Base-by-base conservation (phyloP, 2,329 filamentous ascomycete species). In the Claviceps paspali region DNA sequence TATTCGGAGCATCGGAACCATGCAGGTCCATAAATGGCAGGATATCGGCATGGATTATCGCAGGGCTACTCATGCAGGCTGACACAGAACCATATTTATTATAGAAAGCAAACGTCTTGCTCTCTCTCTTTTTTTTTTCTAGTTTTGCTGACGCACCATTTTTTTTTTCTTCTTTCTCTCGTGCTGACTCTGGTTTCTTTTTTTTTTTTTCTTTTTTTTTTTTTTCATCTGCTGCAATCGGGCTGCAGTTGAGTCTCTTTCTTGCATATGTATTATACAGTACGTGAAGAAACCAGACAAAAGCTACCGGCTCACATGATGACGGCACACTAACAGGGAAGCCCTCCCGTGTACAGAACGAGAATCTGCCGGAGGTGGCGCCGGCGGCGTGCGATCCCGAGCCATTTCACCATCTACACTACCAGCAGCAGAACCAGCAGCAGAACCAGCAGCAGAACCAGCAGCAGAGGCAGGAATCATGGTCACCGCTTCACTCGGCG, bases 301-400 rank as follows among this genome's bases (percentile, higher is more conserved):
- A 6, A 18, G n/a, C n/a, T n/a, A n/a, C n/a, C n/a, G n/a, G n/a
- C n/a, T n/a, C n/a, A n/a, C n/a, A n/a, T n/a, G n/a, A n/a, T n/a
- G n/a, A n/a, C n/a, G n/a, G n/a, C n/a, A n/a, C 14, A 23, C 26
- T 36, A 14, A 29, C 27, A 2, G 18, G 6, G n/a, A 8, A 6
- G 19, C 2, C 12, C 12, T 15, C 4, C 5, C n/a, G n/a, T n/a
- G n/a, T n/a, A 8, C 5, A 37, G 35, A 31, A 27, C 9, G 35
- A 37, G 11, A 19, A 31, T 19, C 11, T 37, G 8, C 35, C 35
- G 6, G 35, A 37, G 29, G 35, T 37, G 5, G 35, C 35, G n/a
- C 35, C 31, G 22, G 35, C 14, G 14, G 23, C 29, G 5, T 26
- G 21, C 6, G 31, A 37, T 6, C 28, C 29, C 28, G 21, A 37